phyloP scores from a whole-genome alignment of 1,284 basidiomycete species.

The Cystobasidium sp. region DNA sequence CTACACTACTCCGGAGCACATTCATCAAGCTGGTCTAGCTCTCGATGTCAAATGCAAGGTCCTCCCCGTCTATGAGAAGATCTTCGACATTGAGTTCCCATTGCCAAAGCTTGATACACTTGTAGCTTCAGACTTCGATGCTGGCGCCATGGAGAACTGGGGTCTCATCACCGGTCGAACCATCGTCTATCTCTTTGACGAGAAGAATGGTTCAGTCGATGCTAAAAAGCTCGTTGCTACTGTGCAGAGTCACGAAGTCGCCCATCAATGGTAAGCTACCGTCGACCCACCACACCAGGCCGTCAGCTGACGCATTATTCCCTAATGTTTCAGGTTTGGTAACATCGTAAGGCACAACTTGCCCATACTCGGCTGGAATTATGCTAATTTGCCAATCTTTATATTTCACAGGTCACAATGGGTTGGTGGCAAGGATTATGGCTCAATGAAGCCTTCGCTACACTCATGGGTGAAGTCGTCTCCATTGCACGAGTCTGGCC shows the following conservation, averaged over 20 bases:
- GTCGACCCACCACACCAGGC: too few species aligned
- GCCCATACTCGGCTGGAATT: conserved; percentile 50
- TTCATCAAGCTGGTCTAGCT: conserved; percentile 74
- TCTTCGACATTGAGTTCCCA: conserved; percentile 62
- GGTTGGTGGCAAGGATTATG: conserved; percentile 55
- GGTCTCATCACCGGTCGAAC: conserved; percentile 72
- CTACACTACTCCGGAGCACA: conserved; percentile 73
- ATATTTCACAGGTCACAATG: conserved; percentile 43
- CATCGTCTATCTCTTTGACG: conserved; percentile 79
- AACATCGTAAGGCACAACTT: conserved; percentile 63
- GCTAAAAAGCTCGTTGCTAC: conserved; percentile 80
- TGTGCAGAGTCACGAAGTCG: conserved; percentile 69
- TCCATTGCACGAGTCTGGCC: conserved; percentile 71
- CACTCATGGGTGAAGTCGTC: conserved; percentile 81
- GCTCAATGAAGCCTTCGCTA: conserved; percentile 79
- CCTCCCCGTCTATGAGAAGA: conserved; percentile 87
- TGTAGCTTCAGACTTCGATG: conserved; percentile 73
- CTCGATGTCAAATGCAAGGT: conserved; percentile 87
- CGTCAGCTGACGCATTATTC: too few species aligned
- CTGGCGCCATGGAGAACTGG: conserved; percentile 89
- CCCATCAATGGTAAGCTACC: conserved; percentile 57
- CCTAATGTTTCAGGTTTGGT: conserved; percentile 68
- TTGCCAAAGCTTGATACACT: conserved; percentile 91
- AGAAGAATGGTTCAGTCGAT: conserved; percentile 71
- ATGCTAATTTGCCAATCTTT: conserved; percentile 12